Evolutionary conservation across 805 yeast genomes (phyloP).

Genomic region (Lipomyces lipofer): DNA sequence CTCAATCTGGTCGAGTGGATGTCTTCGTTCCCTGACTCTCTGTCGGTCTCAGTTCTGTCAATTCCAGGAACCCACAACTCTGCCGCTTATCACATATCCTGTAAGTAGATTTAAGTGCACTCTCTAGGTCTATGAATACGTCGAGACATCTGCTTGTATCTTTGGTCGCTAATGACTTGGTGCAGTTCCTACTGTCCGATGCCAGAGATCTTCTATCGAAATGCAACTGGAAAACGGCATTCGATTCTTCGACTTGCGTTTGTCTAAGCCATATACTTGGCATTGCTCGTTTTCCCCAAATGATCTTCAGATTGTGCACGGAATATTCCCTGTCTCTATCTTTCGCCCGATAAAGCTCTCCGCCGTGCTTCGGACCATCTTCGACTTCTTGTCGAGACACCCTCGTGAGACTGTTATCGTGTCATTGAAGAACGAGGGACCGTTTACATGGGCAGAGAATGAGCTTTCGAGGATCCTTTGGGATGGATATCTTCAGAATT

Average conservation of each 20-base stretch:
- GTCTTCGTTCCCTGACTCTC: conserved; percentile 52
- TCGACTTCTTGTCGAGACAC: conserved; percentile 54
- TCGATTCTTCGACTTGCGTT: conserved; percentile 70
- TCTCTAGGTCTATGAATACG: background rate
- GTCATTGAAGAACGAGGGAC: conserved; percentile 74
- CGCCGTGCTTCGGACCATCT: conserved; percentile 58
- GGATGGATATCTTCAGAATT: conserved; percentile 54
- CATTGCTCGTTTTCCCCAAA: conserved; percentile 42
- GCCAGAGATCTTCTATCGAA: conserved; percentile 62
- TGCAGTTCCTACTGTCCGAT: conserved; percentile 66
- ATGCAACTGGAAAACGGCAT: conserved; percentile 72
- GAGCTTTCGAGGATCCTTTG: conserved; percentile 63
- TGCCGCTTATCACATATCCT: conserved; percentile 67
- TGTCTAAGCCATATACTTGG: conserved; percentile 58
- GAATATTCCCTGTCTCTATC: conserved; percentile 70
- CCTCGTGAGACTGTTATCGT: conserved; percentile 62
- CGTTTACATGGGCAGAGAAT: conserved; percentile 61
- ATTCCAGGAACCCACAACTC: conserved; percentile 87
- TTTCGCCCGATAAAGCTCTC: conserved; percentile 56
- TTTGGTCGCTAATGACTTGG: background rate
- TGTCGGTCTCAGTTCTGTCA: conserved; percentile 53
- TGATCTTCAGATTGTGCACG: conserved; percentile 68
- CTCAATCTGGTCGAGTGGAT: conserved; percentile 49
- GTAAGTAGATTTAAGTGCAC: conserved; percentile 9
- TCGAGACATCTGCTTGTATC: background rate